Evolutionary conservation across 2,329 filamentous ascomycete genomes (phyloP), one percentile per base, ranked within the genome.

Genomic region (Penicillium sp.): DNA sequence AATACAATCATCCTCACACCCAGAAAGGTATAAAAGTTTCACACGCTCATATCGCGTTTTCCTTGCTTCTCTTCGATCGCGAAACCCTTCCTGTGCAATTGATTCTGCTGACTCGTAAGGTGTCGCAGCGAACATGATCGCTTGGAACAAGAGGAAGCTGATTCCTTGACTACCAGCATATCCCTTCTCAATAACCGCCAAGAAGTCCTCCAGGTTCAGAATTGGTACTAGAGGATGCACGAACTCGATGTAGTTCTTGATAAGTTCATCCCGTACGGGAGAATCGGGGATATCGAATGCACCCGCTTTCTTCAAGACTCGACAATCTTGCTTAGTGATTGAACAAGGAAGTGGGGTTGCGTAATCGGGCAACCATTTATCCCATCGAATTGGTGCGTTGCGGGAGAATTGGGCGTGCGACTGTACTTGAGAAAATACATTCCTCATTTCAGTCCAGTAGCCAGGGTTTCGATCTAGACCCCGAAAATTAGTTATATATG

Each of bases 141-240:
- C 53, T 30, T 55, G 53, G 37, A 55, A 55, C 4, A 55, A 28
- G 4, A 55, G 26, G 17, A 55, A 44, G 22, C 53, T 55, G 15
- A 55, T 15, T 15, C 38, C 37, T 17, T n/a, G 2, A 12, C 9
- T 30, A 5, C 53, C 37, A 42, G 19, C 28, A 24, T 54, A 40
- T 12, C 53, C 40, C 10, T 33, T 13, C 24, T 44, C 37, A n/a
- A 55, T 44, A 12, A 44, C 38, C n/a, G 17, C 37, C 19, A 55
- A 33, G 15, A 55, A 55, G 3, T 44, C 26, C 53, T 55, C 53
- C 4, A 55, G n/a, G 24, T 28, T 19, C 30, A 55, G 12, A 4
- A 55, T 26, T 30, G 53, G 53, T 17, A 55, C 37, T 28, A 24
- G 9, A 30, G 53, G 53, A n/a, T 55, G 53, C 12, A 55, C 17